Conservation (phyloP, 2,329 filamentous ascomycete species). For the Eurotiales sp. region DNA sequence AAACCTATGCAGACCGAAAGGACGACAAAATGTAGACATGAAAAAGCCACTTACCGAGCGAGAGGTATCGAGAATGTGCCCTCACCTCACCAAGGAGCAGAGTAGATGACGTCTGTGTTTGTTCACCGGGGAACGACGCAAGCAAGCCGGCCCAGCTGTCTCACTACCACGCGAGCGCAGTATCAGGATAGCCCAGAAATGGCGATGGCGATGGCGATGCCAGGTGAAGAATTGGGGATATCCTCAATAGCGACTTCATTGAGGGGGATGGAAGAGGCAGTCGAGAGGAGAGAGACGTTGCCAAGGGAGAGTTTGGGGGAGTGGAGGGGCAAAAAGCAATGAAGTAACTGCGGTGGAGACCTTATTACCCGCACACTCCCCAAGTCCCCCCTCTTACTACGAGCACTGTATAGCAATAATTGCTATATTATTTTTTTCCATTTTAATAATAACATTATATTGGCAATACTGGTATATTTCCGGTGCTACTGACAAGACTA, state of each 20-base stretch:
- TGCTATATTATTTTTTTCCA: too few relatives aligned
- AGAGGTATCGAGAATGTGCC: too few relatives aligned
- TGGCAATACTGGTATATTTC: too few relatives aligned
- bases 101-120: conserved; percentile 13
- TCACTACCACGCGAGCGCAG: not conserved
- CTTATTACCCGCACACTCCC: not conserved
- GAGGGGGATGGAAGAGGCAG: not conserved
- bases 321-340: conserved; percentile 6
- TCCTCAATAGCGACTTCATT: conserved; percentile 31
- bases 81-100: too few relatives aligned
- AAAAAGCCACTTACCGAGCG: too few relatives aligned
- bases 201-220: conserved; percentile 3
- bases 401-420: too few relatives aligned
- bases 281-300: not conserved
- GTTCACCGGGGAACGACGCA: conserved; percentile 7
- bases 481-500: too few relatives aligned
- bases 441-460: too few relatives aligned
- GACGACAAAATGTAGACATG: too few relatives aligned
- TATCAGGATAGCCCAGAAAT: not conserved
- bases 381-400: too few relatives aligned
- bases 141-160: too few relatives aligned
- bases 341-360: not conserved
- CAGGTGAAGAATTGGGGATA: conserved; percentile 1
- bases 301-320: not conserved
- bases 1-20: not conserved